phyloP scores from a whole-genome alignment of 805 yeast species.

The Candida andamanensis region DNA sequence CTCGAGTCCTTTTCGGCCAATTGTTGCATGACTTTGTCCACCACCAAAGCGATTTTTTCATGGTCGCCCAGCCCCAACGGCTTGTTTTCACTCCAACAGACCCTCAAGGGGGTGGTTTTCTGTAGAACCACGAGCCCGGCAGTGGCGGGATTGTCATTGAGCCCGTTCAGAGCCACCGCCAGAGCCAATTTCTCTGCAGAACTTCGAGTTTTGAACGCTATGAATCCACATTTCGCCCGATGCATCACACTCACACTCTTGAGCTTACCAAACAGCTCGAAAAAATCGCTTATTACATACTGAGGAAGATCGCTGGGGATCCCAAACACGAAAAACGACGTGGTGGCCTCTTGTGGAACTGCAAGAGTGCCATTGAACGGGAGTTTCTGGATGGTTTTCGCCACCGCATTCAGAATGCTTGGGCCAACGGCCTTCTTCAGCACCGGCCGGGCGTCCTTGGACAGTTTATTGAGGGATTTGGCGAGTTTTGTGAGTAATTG shows the following conservation, averaged over 20 bases:
- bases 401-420: conserved; percentile 35
- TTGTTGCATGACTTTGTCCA: conserved; percentile 48
- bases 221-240: conserved; percentile 58
- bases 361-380: conserved; percentile 62
- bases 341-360: conserved; percentile 37
- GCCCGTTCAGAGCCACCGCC: conserved; percentile 18
- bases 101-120: conserved; percentile 41
- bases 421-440: neutral
- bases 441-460: neutral
- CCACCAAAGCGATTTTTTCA: conserved; percentile 50
- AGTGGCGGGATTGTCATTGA: conserved; percentile 20
- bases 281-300: conserved; percentile 49
- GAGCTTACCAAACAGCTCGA: conserved; percentile 41
- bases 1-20: conserved; percentile 38
- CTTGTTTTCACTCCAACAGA: conserved; percentile 50
- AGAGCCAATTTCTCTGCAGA: conserved; percentile 45
- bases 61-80: conserved; percentile 36
- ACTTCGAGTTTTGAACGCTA: conserved; percentile 45
- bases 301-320: conserved; percentile 63
- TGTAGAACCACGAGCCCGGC: conserved; percentile 32
- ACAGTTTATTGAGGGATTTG: neutral
- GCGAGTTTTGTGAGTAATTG: conserved; percentile 50
- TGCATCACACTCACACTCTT: conserved; percentile 49
- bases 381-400: conserved; percentile 51
- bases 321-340: conserved; percentile 72